Conservation (phyloP, 495 filamentous ascomycete species). For the Daldinia grandis region DNA sequence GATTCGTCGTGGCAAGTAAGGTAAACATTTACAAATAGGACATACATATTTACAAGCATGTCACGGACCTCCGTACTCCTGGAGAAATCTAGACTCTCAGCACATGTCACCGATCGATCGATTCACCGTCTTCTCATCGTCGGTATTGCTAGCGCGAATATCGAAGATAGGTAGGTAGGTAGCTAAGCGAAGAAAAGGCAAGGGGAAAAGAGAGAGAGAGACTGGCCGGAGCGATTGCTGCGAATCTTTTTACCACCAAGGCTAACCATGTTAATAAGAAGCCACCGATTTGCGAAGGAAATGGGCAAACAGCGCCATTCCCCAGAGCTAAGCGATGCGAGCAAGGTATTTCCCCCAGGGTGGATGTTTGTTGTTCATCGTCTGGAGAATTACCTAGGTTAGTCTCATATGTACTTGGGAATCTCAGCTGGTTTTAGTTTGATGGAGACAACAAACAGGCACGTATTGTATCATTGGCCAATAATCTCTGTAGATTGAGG, state of each 20-base stretch:
- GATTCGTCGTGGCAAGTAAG: not conserved
- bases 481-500: constrained; percentile 13
- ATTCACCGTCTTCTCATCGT: not conserved
- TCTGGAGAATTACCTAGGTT: constrained; percentile 4
- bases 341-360: constrained; percentile 9
- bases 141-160: constrained; percentile 1
- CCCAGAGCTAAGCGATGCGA: constrained; percentile 8
- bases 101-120: constrained; percentile 5
- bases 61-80: not conserved
- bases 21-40: not conserved
- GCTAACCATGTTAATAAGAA: not conserved
- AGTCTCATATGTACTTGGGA: constrained; percentile 2
- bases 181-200: constrained; percentile 1
- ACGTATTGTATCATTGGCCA: constrained; percentile 15
- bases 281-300: constrained; percentile 4
- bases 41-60: not conserved
- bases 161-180: too few species aligned
- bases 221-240: not conserved
- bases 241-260: not conserved
- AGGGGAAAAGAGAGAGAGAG: not conserved
- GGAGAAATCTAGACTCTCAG: constrained; percentile 15
- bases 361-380: constrained; percentile 5
- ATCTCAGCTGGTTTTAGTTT: not conserved
- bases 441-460: not conserved
- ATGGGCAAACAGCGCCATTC: constrained; percentile 14